Base-by-base conservation (phyloP, 1,139 yeast species). In the Eremothecium gossypii region DNA sequence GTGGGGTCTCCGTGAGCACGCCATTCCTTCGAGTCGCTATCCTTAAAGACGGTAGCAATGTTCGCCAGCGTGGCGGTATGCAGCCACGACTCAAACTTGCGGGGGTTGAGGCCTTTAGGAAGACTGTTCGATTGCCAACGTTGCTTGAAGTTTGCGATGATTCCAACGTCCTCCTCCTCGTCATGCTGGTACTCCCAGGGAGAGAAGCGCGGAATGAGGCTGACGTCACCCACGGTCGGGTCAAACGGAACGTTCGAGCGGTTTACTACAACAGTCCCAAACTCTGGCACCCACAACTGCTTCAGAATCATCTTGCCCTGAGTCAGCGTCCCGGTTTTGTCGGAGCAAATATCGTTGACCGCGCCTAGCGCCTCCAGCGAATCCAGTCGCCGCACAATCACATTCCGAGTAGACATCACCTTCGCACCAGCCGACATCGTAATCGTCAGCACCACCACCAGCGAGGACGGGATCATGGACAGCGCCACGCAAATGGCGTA, bases 391-490 rank as follows among this genome's bases (percentile, higher is more conserved):
- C 91, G 82, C 46, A 93, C 95, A 57, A 93, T 89, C 3, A 96
- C 98, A 57, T 83, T 82, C 54, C 87, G 81, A 39, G 79, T 77
- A 2, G 97, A 96, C 98, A 91, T 91, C 63, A 96, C 76, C 51
- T 89, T 73, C 30, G 93, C 97, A 38, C 98, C 98, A 34, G 91
- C 74, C 0, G 98, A 97, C 60, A 91, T 73, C 0, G 98, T 91
- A 11, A 91, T 97, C 4, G 98, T 89, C 41, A 91, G 95, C 56
- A 93, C 93, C 52, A 91, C 93, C 1, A 97, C 98, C 51, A 91
- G 72, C 38, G 98, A 97, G 61, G 93, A 97, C 2, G 99, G 99
- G 53, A 91, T 91, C 36, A 97, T 97, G 36, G 99, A 97, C 17
- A 91, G 95, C 0, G 98, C 98, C 45, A 91, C 75, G 13, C 96